Base-by-base conservation (phyloP, 2,329 filamentous ascomycete genomes). In the Colletotrichum sp. region DNA sequence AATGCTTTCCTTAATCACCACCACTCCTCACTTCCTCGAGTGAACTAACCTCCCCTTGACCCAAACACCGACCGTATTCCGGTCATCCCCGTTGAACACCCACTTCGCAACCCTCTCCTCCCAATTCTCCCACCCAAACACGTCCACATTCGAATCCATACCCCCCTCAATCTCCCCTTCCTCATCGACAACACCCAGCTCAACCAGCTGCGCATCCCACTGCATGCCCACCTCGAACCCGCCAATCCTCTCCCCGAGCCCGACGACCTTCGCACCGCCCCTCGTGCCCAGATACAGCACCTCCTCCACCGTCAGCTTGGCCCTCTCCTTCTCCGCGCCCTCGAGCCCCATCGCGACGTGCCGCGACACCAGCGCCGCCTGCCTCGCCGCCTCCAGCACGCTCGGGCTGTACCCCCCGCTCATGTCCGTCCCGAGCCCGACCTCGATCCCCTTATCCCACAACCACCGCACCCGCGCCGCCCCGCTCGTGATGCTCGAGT, bases 121-220 rank as follows among this genome's bases (percentile, higher is more conserved):
- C 95, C 95, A 98, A n/a, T 82, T 91, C 89, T 99, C 96, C 91
- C 93, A 95, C 1, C 96, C 96, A 87, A 98, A 99, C 0, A 98
- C 84, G 84, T 98, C 96, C 0, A 98, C 95, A 63, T 93, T 92
- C 0, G 93, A 93, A 2, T 86, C 85, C 44, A 52, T 52, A 13
- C 10, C 44, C 5, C 89, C 87, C 2, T 79, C 80, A 6, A 63
- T 76, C 2, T 86, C 85, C 0, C 87, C 88, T 5, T 87, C 84
- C 7, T 85, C 85, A 1, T 86, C 85, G 2, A 92, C 88, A 6
- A 80, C 68, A 1, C 89, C 90, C 28, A 98, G 84, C 12, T 89
- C 87, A 71, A 99, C 89, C 80, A 98, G 88, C 88, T 98, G 95
- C 75, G 95, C 96, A 88, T 99, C 97, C 92, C 93, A 99, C 78